Base-by-base conservation (phyloP, 179 eudicot genomes). In the Spergularia azorica region DNA sequence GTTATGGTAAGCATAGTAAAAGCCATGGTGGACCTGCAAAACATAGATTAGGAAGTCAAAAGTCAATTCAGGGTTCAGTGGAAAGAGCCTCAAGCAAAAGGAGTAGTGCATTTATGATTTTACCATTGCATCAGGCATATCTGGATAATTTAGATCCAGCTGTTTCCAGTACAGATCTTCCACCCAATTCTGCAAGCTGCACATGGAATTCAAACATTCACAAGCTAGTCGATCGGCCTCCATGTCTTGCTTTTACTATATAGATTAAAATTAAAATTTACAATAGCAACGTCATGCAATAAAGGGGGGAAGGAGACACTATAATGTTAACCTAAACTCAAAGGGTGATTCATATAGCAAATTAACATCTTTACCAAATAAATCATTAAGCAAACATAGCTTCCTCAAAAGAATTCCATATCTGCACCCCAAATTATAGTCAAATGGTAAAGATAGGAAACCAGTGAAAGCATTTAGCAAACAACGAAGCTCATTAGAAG, bases 121-220 rank as follows among this genome's bases (percentile, higher is more conserved):
- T 72, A 93, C 99, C 98, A 89, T 91, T 41, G 98, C 97, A 78
- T 86, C 92, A 71, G 94, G 87, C 84, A 84, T 85, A 70, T 90
- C 96, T 51, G 99, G 99, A 76, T 91, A 95, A 61, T 91, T 81
- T 20, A 88, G 77, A 81, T 93, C 96, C 72, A 95, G 97, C 79
- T 95, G 96, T 85, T 93, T 95, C 99, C 98, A 95, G 86, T 79
- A 95, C 76, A 95, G 81, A 82, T 95, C 99, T 87, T 88, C 98
- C 67, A 95, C 78, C 99, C 99, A 95, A 74, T 95, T 95, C 83
- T 87, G 91, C 80, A 95, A 87, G 83, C 98, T 95, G 90, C 62
- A 79, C 63, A 72, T 26, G 72, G 52, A 21, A 16, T 2, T 43
- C 32, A 72, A 59, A 46, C 8, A 43, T 43, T 54, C n/a, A 41